These are phyloP conservation scores for Plasmodium vinckei DNA, from an alignment of 169 alveolate species.

Conservation along the genomic window DNA sequence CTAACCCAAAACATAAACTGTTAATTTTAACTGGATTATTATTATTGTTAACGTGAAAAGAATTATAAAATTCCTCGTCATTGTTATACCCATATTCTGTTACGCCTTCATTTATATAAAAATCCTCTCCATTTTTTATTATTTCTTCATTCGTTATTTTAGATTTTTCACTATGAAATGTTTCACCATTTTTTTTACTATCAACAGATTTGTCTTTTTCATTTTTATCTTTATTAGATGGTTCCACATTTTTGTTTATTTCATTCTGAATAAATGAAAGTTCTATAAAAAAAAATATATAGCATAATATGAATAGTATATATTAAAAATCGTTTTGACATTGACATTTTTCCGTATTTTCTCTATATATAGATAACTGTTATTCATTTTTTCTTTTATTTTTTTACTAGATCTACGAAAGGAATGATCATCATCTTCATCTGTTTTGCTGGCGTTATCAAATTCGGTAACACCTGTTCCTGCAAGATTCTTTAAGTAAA, in stretches of 20 bases:
- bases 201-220: background rate
- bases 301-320: background rate
- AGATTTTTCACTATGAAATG: background rate
- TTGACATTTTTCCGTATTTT: too few species aligned
- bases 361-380: too few species aligned
- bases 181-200: background rate
- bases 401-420: constrained; percentile 50
- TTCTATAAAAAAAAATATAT: constrained; percentile 11
- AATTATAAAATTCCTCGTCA: constrained; percentile 59
- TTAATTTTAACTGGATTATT: constrained; percentile 14
- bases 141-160: constrained; percentile 28
- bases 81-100: constrained; percentile 32
- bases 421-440: constrained; percentile 7
- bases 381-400: background rate
- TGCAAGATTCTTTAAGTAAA: background rate
- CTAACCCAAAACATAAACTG: constrained; percentile 40
- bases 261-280: constrained; percentile 30
- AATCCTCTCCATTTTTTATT: constrained; percentile 28
- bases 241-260: background rate
- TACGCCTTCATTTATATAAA: constrained; percentile 42
- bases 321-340: too few species aligned
- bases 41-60: constrained; percentile 16
- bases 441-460: background rate
- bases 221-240: background rate
- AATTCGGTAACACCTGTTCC: background rate